Evolutionary conservation across 164 flowering plant species (phyloP), one percentile per base, ranked within the genome.

Genomic region (Umbilicus rupestris): DNA sequence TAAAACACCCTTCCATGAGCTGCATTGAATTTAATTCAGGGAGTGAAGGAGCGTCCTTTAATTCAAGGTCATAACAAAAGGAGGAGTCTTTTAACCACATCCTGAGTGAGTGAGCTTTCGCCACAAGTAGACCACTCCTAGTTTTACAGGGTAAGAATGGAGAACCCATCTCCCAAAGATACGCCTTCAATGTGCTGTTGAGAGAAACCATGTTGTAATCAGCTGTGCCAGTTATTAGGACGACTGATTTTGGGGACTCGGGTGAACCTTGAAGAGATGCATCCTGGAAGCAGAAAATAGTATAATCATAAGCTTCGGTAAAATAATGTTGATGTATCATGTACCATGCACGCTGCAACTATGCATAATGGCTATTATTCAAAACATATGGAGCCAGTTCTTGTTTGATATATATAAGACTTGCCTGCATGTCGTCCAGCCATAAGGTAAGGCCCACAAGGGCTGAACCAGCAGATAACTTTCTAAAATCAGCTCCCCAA

Each of bases 71-170:
- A 69, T 81, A 78, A 82, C 99, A 94, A 67, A 89, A 94, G 7
- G 99, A 92, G 39, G 99, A 94, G 67, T 94, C 99, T 72, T 94
- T 94, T 74, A 94, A 73, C 99, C 99, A 94, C 96, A 89, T 83
- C 65, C 90, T 77, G 35, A 94, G 81, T 46, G 99, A 89, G 72
- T 95, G 97, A 22, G 84, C 95, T 73, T 91, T 91, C 28, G 99
- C 93, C 39, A 91, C 68, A 67, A 95, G 94, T 63, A 91, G 74
- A 7, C 97, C 97, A 58, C 70, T 85, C 22, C 97, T 77, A 31
- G 92, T 84, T 78, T 79, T 83, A 72, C 92, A 89, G 41, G 99
- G 99, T 44, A 88, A 73, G 80, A 95, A 95, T 17, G 99, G 99
- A n/a, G 97, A 91, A 0, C 94, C 97, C 90, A 95, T 91, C 78